phyloP scores from a whole-genome alignment of 495 filamentous ascomycete genomes.

The Sabuloglossum arenarium region DNA sequence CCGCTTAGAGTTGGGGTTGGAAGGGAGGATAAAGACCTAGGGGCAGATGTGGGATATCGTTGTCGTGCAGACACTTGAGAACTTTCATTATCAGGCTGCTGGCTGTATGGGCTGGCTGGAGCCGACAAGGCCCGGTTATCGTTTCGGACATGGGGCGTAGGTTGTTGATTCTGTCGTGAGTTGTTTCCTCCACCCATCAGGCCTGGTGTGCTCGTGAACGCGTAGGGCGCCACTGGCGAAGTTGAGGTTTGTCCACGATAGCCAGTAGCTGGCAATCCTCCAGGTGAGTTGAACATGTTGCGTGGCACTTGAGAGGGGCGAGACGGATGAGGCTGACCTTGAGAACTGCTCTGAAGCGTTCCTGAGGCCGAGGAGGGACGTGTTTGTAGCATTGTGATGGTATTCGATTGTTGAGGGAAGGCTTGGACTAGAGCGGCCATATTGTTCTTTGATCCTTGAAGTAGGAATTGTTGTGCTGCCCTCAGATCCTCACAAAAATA shows the following conservation, averaged over 20 bases:
- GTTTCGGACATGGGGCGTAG: conserved; percentile 34
- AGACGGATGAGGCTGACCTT: conserved; percentile 26
- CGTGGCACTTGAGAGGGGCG: conserved; percentile 36
- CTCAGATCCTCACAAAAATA: background rate
- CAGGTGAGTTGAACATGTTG: conserved; percentile 37
- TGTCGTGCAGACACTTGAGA: conserved; percentile 4
- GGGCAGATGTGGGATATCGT: conserved; percentile 7
- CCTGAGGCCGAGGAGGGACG: conserved; percentile 53
- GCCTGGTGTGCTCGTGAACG: conserved; percentile 58
- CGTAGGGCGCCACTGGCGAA: conserved; percentile 62
- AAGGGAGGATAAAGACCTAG: conserved; percentile 22
- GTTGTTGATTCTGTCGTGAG: background rate
- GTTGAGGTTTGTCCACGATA: conserved; percentile 46
- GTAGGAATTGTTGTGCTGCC: background rate
- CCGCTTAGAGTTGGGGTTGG: conserved; percentile 16
- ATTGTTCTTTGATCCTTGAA: conserved; percentile 10
- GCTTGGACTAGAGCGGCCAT: conserved; percentile 91
- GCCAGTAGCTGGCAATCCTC: conserved; percentile 28
- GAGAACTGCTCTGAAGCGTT: conserved; percentile 30
- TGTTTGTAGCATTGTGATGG: conserved; percentile 65
- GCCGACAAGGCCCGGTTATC: conserved; percentile 49
- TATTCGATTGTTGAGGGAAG: conserved; percentile 62
- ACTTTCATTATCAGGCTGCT: conserved; percentile 19
- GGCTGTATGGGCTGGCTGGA: conserved; percentile 30
- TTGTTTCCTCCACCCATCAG: conserved; percentile 18